Conservation (phyloP, 768 basidiomycete species). For the Brasilioporus rufonigricans region DNA sequence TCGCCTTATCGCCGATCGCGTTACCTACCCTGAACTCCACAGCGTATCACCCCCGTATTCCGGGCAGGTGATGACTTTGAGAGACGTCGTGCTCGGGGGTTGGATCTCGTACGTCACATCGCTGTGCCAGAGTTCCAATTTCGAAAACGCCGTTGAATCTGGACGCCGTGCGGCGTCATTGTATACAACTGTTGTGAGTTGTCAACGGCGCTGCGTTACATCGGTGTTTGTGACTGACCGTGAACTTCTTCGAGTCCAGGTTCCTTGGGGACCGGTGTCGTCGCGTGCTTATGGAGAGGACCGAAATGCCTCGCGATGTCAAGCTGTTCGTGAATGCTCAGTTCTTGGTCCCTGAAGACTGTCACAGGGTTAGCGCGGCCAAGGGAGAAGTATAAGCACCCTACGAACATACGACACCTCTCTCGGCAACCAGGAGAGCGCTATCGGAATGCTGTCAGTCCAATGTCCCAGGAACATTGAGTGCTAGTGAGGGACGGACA, state of each 20-base stretch:
- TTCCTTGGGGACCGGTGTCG: conserved; percentile 68
- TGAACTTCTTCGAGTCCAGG: conserved; percentile 77
- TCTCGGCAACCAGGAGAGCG: conserved; percentile 70
- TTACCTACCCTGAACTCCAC: conserved; percentile 70
- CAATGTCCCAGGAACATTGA: not conserved
- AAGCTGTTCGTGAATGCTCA: conserved; percentile 66
- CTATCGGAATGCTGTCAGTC: conserved; percentile 34
- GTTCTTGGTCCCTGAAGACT: conserved; percentile 78
- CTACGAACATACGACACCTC: conserved; percentile 69
- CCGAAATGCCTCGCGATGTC: conserved; percentile 72
- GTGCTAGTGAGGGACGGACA: conserved; percentile 48
- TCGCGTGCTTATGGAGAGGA: conserved; percentile 79
- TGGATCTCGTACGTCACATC: conserved; percentile 82
- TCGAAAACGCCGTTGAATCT: conserved; percentile 63
- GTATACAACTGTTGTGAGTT: conserved; percentile 55
- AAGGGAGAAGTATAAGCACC: not conserved
- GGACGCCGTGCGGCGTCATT: conserved; percentile 63
- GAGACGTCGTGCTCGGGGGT: conserved; percentile 76
- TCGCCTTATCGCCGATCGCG: not conserved
- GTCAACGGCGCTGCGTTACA: conserved; percentile 3
- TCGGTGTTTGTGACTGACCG: conserved; percentile 36
- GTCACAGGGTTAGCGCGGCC: not conserved
- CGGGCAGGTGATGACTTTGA: conserved; percentile 70
- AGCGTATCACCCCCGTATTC: conserved; percentile 77
- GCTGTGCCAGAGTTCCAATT: conserved; percentile 77